Evolutionary conservation across 2,329 filamentous ascomycete species (phyloP).

Genomic region (Microdochium bolleyi): DNA sequence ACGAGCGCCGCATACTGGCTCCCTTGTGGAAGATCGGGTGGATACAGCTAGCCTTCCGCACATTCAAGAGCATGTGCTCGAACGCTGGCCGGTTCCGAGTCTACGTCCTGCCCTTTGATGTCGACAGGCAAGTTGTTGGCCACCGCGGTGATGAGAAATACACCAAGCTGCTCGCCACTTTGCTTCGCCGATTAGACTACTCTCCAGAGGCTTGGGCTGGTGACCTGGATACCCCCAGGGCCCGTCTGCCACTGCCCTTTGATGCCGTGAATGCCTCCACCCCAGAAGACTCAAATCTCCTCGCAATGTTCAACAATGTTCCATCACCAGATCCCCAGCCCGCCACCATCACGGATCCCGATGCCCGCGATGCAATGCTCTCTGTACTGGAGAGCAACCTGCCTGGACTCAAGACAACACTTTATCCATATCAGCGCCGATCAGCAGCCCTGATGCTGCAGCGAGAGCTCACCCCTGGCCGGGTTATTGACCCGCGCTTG

Average conservation of each 20-base stretch:
- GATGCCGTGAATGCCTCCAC: conserved; percentile 26
- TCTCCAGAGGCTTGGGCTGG: conserved; percentile 49
- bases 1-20: conserved; percentile 13
- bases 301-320: conserved; percentile 66
- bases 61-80: conserved; percentile 7
- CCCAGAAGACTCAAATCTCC: conserved; percentile 43
- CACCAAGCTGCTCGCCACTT: conserved; percentile 30
- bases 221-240: conserved; percentile 8
- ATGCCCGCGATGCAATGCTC: conserved; percentile 44
- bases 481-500: conserved; percentile 67
- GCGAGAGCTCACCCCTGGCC: conserved; percentile 59
- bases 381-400: conserved; percentile 45
- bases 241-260: conserved; percentile 15
- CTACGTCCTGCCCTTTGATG: conserved; percentile 60
- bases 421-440: conserved; percentile 74
- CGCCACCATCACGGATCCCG: conserved; percentile 35
- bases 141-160: conserved; percentile 37
- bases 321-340: conserved; percentile 58
- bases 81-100: conserved; percentile 36
- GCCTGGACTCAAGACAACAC: conserved; percentile 50
- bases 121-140: conserved; percentile 39
- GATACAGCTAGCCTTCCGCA: conserved; percentile 33
- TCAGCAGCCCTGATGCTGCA: conserved; percentile 81
- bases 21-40: conserved; percentile 28
- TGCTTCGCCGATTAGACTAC: conserved; percentile 49